Percentiles rank a stretch among this genome's conserved stretches.
Evolutionary conservation across 1,284 basidiomycete species (phyloP).

Genomic region (Austroboletus rostrupii): DNA sequence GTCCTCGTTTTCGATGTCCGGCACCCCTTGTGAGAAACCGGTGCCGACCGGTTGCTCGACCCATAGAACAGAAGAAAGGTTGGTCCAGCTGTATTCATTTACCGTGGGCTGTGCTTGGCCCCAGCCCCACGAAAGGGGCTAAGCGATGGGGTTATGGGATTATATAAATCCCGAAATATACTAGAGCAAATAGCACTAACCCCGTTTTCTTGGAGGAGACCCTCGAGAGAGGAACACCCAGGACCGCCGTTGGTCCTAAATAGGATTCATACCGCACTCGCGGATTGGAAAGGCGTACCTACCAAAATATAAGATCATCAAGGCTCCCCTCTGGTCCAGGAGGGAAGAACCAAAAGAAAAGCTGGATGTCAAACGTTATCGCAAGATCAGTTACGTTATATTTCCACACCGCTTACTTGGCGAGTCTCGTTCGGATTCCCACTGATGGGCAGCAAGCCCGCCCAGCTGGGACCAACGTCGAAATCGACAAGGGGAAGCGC

Average conservation of each 20-base stretch:
- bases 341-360: slow-evolving; percentile 88
- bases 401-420: slow-evolving; percentile 39
- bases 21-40: slow-evolving; percentile 73
- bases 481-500: slow-evolving; percentile 67
- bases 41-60: slow-evolving; percentile 84
- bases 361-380: slow-evolving; percentile 34
- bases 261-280: slow-evolving; percentile 15
- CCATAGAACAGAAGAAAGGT: slow-evolving; percentile 75
- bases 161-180: background rate
- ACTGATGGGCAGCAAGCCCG: slow-evolving; percentile 71
- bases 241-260: slow-evolving; percentile 48
- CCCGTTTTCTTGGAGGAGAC: slow-evolving; percentile 79
- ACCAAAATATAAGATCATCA: slow-evolving; percentile 76
- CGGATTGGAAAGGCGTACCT: background rate
- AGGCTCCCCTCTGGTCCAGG: slow-evolving; percentile 65
- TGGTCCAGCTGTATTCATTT: slow-evolving; percentile 80
- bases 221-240: slow-evolving; percentile 73
- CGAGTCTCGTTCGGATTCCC: slow-evolving; percentile 55
- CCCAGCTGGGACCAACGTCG: slow-evolving; percentile 72
- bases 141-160: background rate
- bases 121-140: slow-evolving; percentile 66
- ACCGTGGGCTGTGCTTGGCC: slow-evolving; percentile 62
- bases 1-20: slow-evolving; percentile 67
- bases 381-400: background rate
- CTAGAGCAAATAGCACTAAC: slow-evolving; percentile 38